A percentile compares a stretch with the other conserved stretches of the same genome.
phyloP scores from a whole-genome alignment of 345 rosid species.

The Salix caprea region DNA sequence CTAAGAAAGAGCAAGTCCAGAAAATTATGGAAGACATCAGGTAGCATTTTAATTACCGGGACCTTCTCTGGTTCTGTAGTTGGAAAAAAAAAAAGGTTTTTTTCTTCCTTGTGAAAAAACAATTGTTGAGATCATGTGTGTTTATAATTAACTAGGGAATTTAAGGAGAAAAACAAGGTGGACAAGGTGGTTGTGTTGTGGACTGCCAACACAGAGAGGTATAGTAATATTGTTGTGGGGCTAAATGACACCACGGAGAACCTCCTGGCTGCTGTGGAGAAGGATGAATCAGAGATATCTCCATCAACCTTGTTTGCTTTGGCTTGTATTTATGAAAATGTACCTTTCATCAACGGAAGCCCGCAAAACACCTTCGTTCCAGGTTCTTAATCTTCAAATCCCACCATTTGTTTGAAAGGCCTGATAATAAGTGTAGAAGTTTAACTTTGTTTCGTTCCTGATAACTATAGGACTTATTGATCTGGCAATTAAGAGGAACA shows the following conservation, averaged over 20 bases:
- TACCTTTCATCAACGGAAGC: slow-evolving; percentile 97
- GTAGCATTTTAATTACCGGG: slow-evolving; percentile 25
- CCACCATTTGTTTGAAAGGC: not conserved
- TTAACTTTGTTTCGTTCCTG: not conserved
- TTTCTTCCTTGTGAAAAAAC: not conserved
- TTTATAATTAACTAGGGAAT: slow-evolving; percentile 51
- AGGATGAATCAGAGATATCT: slow-evolving; percentile 82
- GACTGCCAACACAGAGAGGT: slow-evolving; percentile 99
- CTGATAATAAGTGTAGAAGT: not conserved
- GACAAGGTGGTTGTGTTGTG: slow-evolving; percentile 87
- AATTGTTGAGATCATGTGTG: not conserved
- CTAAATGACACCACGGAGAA: slow-evolving; percentile 86
- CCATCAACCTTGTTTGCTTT: slow-evolving; percentile 88
- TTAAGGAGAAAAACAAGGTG: slow-evolving; percentile 78
- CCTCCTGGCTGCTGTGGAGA: slow-evolving; percentile 79
- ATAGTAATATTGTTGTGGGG: slow-evolving; percentile 77
- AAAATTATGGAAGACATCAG: slow-evolving; percentile 84
- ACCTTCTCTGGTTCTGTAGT: not conserved
- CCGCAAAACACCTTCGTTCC: slow-evolving; percentile 99
- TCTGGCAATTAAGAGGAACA: slow-evolving; percentile 71
- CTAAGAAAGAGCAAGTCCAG: slow-evolving; percentile 79
- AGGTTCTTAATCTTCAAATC: slow-evolving; percentile 32
- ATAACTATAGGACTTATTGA: slow-evolving; percentile 71
- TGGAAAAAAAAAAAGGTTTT: not conserved
- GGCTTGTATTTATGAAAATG: slow-evolving; percentile 79